Evolutionary conservation across 164 flowering plant genomes (phyloP).

Genomic region (Dillenia suffruticosa): DNA sequence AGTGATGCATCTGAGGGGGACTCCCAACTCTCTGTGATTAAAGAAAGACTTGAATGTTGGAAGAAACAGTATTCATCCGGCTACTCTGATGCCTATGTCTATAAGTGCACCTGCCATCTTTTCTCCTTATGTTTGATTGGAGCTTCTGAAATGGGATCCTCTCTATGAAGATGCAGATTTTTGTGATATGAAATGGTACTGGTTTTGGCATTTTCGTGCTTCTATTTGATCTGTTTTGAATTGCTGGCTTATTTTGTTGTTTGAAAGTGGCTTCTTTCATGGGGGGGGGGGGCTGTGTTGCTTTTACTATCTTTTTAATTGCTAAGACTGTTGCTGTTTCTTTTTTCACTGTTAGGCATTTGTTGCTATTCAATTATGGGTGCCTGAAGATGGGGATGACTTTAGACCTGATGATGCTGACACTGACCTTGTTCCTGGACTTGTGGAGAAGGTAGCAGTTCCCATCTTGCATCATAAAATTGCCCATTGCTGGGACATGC

Average conservation of each 20-base stretch:
- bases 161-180: conserved; percentile 72
- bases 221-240: background rate
- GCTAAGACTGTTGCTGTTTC: background rate
- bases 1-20: conserved; percentile 84
- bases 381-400: conserved; percentile 47
- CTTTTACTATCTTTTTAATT: background rate
- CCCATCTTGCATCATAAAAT: conserved; percentile 88
- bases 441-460: conserved; percentile 86
- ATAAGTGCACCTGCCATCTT: conserved; percentile 72
- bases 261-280: background rate
- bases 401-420: conserved; percentile 65
- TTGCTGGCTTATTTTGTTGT: background rate
- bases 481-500: conserved; percentile 86
- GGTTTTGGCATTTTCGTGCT: background rate
- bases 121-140: conserved; percentile 91
- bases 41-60: conserved; percentile 71
- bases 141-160: conserved; percentile 97
- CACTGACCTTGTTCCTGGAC: conserved; percentile 74
- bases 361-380: conserved; percentile 75
- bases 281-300: too few species aligned
- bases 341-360: conserved; percentile 52
- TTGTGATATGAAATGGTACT: conserved; percentile 82
- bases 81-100: conserved; percentile 91
- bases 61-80: conserved; percentile 58
- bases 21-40: conserved; percentile 66